A percentile compares a stretch with the other conserved stretches of the same genome.
phyloP scores from a whole-genome alignment of 495 filamentous ascomycete genomes.

The Ascodesmis nigricans region DNA sequence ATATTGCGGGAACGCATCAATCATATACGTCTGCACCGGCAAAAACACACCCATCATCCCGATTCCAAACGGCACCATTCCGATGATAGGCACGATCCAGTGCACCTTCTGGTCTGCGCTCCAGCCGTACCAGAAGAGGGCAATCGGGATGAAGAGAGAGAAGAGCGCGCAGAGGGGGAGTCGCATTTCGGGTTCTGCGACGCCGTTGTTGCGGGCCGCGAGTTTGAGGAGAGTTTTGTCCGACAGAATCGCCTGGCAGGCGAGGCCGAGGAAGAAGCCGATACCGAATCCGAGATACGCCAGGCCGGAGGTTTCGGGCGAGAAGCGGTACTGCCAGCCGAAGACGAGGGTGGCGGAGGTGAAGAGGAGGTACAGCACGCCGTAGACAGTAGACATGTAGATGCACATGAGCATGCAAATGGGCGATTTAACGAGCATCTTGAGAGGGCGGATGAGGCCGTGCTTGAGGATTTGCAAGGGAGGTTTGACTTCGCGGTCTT shows the following conservation, averaged over 20 bases:
- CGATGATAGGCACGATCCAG: constrained; percentile 39
- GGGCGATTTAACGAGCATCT: constrained; percentile 32
- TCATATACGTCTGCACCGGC: constrained; percentile 34
- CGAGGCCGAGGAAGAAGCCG: constrained; percentile 24
- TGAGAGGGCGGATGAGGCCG: constrained; percentile 30
- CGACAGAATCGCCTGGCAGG: constrained; percentile 20
- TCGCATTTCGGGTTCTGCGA: constrained; percentile 32
- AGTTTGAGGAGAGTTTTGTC: constrained; percentile 26
- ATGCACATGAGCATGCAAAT: constrained; percentile 44
- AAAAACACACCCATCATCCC: constrained; percentile 32
- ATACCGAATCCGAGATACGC: constrained; percentile 31
- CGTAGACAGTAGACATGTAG: constrained; percentile 56
- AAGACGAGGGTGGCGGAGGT: constrained; percentile 47
- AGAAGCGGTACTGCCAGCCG: constrained; percentile 30
- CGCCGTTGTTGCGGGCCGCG: constrained; percentile 28
- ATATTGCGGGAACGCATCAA: constrained; percentile 36
- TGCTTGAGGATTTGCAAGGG: constrained; percentile 15
- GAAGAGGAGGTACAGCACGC: constrained; percentile 61
- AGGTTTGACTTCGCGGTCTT: neutral
- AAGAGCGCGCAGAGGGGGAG: constrained; percentile 31
- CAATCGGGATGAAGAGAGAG: constrained; percentile 26
- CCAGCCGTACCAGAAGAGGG: constrained; percentile 32
- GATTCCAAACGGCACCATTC: constrained; percentile 28
- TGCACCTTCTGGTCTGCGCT: constrained; percentile 19
- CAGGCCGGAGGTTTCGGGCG: constrained; percentile 23